phyloP scores from a whole-genome alignment of 2,329 filamentous ascomycete species.

The Claviceps sp. region DNA sequence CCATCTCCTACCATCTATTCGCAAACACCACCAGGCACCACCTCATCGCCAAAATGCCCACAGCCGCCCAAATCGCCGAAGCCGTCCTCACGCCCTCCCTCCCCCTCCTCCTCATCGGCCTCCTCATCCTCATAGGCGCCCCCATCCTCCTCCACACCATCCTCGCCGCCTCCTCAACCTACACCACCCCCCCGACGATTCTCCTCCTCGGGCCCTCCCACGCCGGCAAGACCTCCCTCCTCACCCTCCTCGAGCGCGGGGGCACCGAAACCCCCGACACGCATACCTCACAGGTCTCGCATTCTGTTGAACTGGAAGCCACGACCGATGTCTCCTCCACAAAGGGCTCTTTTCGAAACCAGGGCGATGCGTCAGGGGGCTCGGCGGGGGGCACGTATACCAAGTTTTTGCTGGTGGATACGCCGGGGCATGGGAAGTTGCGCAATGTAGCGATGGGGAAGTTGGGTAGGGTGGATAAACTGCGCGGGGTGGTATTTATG shows the following conservation, averaged over 20 bases:
- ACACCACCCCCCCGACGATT: conserved; percentile 60
- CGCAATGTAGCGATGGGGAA: conserved; percentile 52
- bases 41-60: conserved; percentile 18
- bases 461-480: conserved; percentile 30
- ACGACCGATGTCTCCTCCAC: conserved; percentile 29
- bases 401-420: conserved; percentile 71
- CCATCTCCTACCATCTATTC: no score
- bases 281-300: conserved; percentile 40
- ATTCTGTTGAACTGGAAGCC: conserved; percentile 42
- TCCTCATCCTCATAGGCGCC: conserved; percentile 55
- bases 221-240: conserved; percentile 75
- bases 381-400: conserved; percentile 35
- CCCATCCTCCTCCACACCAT: conserved; percentile 68
- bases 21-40: no score
- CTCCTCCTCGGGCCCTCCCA: conserved; percentile 70
- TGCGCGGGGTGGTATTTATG: conserved; percentile 70
- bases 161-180: conserved; percentile 53
- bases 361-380: conserved; percentile 32
- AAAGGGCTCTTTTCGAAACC: conserved; percentile 36
- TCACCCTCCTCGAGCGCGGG: conserved; percentile 54
- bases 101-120: conserved; percentile 51
- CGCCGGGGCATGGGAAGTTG: conserved; percentile 90
- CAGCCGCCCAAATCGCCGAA: conserved; percentile 30
- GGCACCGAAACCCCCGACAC: conserved; percentile 32
- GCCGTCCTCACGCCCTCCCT: conserved; percentile 45